Evolutionary conservation across 2,329 filamentous ascomycete species (phyloP), one percentile per base, ranked within the genome.

Genomic region (Phyllosticta paracitricarpa): DNA sequence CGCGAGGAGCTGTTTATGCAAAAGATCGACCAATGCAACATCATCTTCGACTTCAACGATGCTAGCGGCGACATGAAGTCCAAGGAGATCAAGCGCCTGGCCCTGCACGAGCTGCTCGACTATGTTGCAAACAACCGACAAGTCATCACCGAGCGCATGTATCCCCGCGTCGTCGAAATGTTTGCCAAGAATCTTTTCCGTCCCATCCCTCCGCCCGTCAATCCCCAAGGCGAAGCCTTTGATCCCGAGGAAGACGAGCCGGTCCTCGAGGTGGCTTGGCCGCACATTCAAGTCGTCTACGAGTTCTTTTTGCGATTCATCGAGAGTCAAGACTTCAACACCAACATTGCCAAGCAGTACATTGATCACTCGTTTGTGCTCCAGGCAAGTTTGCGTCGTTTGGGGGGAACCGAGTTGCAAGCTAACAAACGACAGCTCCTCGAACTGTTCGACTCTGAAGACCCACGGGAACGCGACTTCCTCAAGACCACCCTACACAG

Each of bases 1-100:
- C 86, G 94, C 64, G 92, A 97, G 77, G 93, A 97, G 68, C 84
- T 99, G 19, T 99, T 99, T 77, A 97, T 99, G 92, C 92, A 97
- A 73, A 99, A 99, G 82, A 94, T 99, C 68, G 94, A 97, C 70
- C 94, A 99, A 75, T 99, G 94, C 81, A 99, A 99, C 73, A 95
- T 99, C 79, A 99, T 99, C 70, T 99, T 99, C 73, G 94, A 99
- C 78, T 99, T 99, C 79, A 99, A 97, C 73, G 94, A 99, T 76
- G 91, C 93, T 56, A 96, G 90, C 66, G 92, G 88, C 67, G 94
- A 99, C 73, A 97, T 99, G 92, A 99, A 99, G 76, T 96, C 93
- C 56, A 99, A 99, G 79, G 94, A 99, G 77, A 97, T 99, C 82
- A 99, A 99, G 81, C 85, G 94, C 70, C 80, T 99, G 67, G 94